Evolutionary conservation across 129 eudicot species (phyloP).

Genomic region (Heracleum sosnowskyi): DNA sequence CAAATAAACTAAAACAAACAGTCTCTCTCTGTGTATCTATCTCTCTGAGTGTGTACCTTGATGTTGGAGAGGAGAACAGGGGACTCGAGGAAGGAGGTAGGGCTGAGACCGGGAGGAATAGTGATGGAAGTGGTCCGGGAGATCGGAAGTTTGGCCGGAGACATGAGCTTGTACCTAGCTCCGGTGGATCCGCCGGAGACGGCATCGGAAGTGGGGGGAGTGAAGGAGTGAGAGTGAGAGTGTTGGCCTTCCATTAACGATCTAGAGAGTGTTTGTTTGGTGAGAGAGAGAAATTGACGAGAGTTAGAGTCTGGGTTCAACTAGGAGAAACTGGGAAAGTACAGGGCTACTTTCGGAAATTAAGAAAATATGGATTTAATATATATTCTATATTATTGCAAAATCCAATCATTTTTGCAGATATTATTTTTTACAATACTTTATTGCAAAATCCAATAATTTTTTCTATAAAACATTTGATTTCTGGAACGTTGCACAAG

Average conservation of each 20-base stretch:
- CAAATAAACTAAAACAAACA: neutral
- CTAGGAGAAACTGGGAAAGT: conserved; percentile 10
- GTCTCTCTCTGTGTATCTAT: no score
- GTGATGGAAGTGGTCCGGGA: conserved; percentile 64
- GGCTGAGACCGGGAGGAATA: conserved; percentile 87
- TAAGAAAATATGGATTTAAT: no score
- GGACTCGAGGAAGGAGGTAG: conserved; percentile 91
- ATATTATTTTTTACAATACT: no score
- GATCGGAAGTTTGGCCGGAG: conserved; percentile 97
- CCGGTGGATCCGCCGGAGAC: conserved; percentile 36
- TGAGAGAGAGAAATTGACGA: neutral
- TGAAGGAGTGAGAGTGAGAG: conserved; percentile 29
- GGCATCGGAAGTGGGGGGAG: conserved; percentile 31
- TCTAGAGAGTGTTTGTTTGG: neutral
- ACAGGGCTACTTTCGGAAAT: neutral
- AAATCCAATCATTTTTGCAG: no score
- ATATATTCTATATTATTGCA: no score
- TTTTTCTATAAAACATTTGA: no score
- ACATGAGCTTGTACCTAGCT: conserved; percentile 88
- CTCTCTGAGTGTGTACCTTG: conserved; percentile 32
- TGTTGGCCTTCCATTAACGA: conserved; percentile 40
- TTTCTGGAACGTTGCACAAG: no score
- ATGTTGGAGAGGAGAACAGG: conserved; percentile 87
- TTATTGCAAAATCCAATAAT: no score
- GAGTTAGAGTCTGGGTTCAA: neutral